A percentile compares a stretch with the other conserved stretches of the same genome.
Conservation (phyloP, 768 basidiomycete species). For the Serendipita vermifera region DNA sequence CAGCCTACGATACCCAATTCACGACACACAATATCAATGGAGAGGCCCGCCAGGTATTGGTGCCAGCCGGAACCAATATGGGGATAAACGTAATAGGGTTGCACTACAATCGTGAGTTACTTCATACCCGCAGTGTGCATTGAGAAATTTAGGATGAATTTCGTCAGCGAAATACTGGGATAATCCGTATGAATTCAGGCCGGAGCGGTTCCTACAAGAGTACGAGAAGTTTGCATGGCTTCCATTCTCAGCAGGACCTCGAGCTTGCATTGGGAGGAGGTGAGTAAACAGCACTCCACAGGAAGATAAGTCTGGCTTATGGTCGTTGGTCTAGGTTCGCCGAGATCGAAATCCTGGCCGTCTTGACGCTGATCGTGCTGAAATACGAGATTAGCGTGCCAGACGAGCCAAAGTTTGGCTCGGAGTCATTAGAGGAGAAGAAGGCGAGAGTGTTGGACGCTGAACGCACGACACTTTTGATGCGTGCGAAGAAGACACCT, state of each 20-base stretch:
- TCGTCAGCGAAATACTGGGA: conserved; percentile 44
- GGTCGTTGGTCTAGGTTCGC: no score
- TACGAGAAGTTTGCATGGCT: conserved; percentile 44
- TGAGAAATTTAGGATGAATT: neutral
- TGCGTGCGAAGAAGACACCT: no score
- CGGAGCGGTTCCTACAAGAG: conserved; percentile 38
- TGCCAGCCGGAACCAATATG: neutral
- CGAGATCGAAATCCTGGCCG: no score
- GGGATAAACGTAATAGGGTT: neutral
- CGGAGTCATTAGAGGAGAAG: no score
- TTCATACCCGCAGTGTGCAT: no score
- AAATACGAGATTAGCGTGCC: no score
- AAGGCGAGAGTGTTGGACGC: no score
- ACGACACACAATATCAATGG: neutral
- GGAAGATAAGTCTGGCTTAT: no score
- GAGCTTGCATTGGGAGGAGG: neutral
- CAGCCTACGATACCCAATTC: neutral
- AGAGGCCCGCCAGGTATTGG: neutral
- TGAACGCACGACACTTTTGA: no score
- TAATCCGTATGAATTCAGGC: conserved; percentile 36
- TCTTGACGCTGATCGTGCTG: no score
- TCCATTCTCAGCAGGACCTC: conserved; percentile 27
- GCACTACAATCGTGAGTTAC: conserved; percentile 12
- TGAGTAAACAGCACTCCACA: neutral
- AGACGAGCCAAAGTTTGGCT: no score